These are phyloP conservation scores for button mushroom (Agaricus bisporus) DNA, from an alignment of 768 basidiomycete genomes.

Conservation along the genomic window DNA sequence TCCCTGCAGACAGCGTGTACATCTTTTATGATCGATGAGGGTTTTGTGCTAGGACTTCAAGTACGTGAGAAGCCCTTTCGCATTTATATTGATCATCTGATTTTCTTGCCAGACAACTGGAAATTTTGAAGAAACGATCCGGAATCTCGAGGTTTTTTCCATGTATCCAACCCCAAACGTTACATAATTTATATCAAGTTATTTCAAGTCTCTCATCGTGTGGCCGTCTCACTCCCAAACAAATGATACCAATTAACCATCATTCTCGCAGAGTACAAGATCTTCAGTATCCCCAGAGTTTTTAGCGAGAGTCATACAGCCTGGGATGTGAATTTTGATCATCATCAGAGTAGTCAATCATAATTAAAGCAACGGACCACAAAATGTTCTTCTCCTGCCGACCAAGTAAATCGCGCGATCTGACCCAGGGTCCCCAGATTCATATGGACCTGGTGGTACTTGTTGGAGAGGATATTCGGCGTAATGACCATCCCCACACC, in stretches of 20 bases:
- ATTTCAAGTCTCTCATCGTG: no score
- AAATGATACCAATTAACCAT: not conserved
- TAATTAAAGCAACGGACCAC: not conserved
- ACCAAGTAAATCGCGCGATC: conserved; percentile 5
- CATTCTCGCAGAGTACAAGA: not conserved
- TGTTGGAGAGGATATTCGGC: not conserved
- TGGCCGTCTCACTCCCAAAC: not conserved
- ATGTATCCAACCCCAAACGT: conserved; percentile 1
- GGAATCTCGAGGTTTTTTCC: conserved; percentile 1
- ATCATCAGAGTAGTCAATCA: not conserved
- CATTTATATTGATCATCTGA: not conserved
- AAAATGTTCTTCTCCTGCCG: conserved; percentile 1
- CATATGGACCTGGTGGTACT: conserved; percentile 3
- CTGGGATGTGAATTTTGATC: not conserved
- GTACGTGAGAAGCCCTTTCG: not conserved
- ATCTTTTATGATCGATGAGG: conserved; percentile 10
- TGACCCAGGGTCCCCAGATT: not conserved
- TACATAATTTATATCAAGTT: no score
- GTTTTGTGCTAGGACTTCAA: conserved; percentile 1
- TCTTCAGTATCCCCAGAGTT: not conserved
- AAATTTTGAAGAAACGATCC: conserved; percentile 4
- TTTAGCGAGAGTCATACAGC: not conserved
- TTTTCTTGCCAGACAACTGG: not conserved
- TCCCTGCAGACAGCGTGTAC: not conserved
- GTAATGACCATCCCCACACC: not conserved